Base-by-base conservation (phyloP, 1,284 basidiomycete species). In the Marasmius oreades region DNA sequence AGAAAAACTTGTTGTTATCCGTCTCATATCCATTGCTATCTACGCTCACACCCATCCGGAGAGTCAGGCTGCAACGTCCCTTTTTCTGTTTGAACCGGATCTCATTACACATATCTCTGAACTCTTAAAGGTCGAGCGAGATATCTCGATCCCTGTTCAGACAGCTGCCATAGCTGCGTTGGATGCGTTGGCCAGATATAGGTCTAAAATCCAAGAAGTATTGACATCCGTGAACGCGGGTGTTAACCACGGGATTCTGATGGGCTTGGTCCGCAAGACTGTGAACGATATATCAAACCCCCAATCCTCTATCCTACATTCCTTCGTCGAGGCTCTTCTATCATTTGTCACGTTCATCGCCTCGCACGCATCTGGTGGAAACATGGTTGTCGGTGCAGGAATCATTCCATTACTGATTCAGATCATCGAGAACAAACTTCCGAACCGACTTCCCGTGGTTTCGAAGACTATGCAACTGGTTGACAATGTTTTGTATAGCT, bases 361-460 rank as follows among this genome's bases (percentile, higher is more conserved):
- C 12, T 88, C 90, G 18, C 89, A 93, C 64, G 81, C 90, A 2
- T 81, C 86, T 1, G 93, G 93, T 31, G 93, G 92, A 33, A 93
- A 90, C 66, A 92, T 97, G 88, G 86, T 98, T 44, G 91, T 98
- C 56, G 92, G 93, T n/a, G 95, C 97, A n/a, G 97, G 97, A 2
- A 76, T 98, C 46, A 82, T 99, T 28, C 93, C 93, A 1, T 76
- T 96, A 7, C 79, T 99, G 14, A 87, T 97, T 53, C 92, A 96
- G 65, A 77, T 96, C 53, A 86, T 95, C 64, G 88, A 93, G 70
- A 91, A 89, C 68, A 82, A 79, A 61, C 75, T 85, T 46, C 78
- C 85, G 0, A 79, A 81, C 57, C 79, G 90, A 39, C 75, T 93
- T 52, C 77, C 84, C 37, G 81, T 92, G 50, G 80, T 93, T 1